phyloP scores from a whole-genome alignment of 148 eudicot species.

The Salicornia ramosissima region DNA sequence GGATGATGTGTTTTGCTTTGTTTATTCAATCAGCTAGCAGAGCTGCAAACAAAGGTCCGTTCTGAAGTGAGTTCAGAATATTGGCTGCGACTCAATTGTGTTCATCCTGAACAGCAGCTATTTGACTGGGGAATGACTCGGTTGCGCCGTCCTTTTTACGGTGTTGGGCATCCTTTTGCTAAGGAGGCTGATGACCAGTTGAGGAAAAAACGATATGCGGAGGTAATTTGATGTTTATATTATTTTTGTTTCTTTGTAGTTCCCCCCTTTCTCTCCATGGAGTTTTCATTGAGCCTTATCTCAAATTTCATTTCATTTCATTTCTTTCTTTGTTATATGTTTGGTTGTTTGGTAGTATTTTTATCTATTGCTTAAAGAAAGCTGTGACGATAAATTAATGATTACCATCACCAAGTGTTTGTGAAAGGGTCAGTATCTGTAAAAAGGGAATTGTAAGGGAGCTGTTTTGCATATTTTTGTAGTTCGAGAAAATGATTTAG shows the following conservation, averaged over 20 bases:
- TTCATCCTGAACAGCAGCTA: slow-evolving; percentile 70
- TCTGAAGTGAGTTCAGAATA: slow-evolving; percentile 84
- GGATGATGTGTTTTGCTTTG: slow-evolving; percentile 21
- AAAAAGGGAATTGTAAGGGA: neutral
- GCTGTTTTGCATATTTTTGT: neutral
- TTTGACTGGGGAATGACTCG: slow-evolving; percentile 96
- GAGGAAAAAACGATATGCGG: slow-evolving; percentile 92
- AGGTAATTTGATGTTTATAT: slow-evolving; percentile 46
- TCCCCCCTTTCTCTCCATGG: neutral
- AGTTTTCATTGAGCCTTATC: neutral
- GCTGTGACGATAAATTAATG: neutral
- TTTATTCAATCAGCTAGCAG: slow-evolving; percentile 55
- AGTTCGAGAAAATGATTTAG: neutral
- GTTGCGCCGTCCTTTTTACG: slow-evolving; percentile 66
- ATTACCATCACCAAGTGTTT: neutral
- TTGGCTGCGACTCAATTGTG: slow-evolving; percentile 83
- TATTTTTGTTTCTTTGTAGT: neutral
- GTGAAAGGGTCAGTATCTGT: neutral
- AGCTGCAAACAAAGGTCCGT: slow-evolving; percentile 80
- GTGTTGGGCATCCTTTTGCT: slow-evolving; percentile 86
- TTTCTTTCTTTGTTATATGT: neutral
- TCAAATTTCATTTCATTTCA: neutral
- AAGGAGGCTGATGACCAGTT: slow-evolving; percentile 72
- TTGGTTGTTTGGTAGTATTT: slow-evolving; percentile 6
- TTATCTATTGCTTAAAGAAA: neutral